A percentile compares a stretch with the other conserved stretches of the same genome.
phyloP scores from a whole-genome alignment of 2,329 filamentous ascomycete genomes.

The Teratosphaeria zuluensis region DNA sequence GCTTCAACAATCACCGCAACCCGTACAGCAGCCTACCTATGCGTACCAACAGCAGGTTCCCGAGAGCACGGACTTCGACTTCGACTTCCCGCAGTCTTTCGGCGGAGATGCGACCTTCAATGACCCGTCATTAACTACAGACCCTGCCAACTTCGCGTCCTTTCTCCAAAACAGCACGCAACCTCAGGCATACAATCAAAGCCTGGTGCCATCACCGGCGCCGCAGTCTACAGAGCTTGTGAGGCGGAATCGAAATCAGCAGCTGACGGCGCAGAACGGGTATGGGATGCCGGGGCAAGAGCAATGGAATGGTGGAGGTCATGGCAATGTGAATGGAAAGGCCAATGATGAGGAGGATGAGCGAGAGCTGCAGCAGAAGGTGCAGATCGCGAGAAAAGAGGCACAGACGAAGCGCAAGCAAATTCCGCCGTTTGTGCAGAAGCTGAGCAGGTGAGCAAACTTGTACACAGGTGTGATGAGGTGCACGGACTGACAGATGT shows the following conservation, averaged over 20 bases:
- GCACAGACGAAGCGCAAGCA: slow-evolving; percentile 85
- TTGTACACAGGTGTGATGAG: background rate
- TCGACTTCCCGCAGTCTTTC: slow-evolving; percentile 20
- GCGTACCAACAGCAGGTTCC: slow-evolving; percentile 36
- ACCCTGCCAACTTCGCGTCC: slow-evolving; percentile 23
- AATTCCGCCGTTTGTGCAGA: slow-evolving; percentile 96
- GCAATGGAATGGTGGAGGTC: slow-evolving; percentile 31
- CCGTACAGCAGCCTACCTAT: slow-evolving; percentile 20
- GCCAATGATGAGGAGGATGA: slow-evolving; percentile 56
- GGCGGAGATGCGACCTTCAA: slow-evolving; percentile 23
- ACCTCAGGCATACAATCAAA: slow-evolving; percentile 13
- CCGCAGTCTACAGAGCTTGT: slow-evolving; percentile 35
- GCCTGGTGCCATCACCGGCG: slow-evolving; percentile 4
- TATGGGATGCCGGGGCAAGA: slow-evolving; percentile 12
- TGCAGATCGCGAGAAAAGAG: slow-evolving; percentile 73
- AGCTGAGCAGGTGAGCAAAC: slow-evolving; percentile 74
- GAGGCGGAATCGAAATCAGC: slow-evolving; percentile 37
- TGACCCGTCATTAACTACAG: slow-evolving; percentile 28
- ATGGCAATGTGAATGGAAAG: slow-evolving; percentile 27
- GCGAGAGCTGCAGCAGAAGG: slow-evolving; percentile 69
- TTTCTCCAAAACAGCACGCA: slow-evolving; percentile 18
- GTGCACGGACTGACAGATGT: slow-evolving; percentile 5
- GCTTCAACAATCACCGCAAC: slow-evolving; percentile 36
- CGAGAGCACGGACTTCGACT: slow-evolving; percentile 31
- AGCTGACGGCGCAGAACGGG: slow-evolving; percentile 28